phyloP scores from a whole-genome alignment of 441 rosid species.

The Mallotus japonicus region DNA sequence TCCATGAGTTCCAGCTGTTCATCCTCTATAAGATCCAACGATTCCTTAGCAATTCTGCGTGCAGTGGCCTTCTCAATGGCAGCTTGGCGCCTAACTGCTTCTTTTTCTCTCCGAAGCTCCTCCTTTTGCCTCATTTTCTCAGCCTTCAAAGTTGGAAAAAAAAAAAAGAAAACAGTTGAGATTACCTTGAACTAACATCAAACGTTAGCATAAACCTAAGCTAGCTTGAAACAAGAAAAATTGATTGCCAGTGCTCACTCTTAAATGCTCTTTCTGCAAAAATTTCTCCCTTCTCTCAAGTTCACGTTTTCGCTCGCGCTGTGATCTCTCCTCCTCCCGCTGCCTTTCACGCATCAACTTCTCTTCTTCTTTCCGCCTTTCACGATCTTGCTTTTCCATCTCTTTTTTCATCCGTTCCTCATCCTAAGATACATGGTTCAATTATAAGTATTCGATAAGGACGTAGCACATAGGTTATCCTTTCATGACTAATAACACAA shows the following conservation, averaged over 20 bases:
- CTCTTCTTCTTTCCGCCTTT: slow-evolving; percentile 96
- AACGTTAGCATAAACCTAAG: background rate
- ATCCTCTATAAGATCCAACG: slow-evolving; percentile 98
- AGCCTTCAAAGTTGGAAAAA: slow-evolving; percentile 46
- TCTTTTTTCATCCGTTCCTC: slow-evolving; percentile 86
- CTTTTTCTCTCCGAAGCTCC: slow-evolving; percentile 81
- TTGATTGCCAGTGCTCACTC: slow-evolving; percentile 45
- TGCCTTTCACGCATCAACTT: slow-evolving; percentile 92
- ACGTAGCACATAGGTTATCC: background rate
- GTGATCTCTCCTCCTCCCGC: slow-evolving; percentile 83
- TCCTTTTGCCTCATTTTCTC: slow-evolving; percentile 89
- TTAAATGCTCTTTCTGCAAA: slow-evolving; percentile 73
- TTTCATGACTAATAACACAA: background rate
- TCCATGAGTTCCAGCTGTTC: slow-evolving; percentile 99
- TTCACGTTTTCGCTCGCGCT: slow-evolving; percentile 91
- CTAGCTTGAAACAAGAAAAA: background rate
- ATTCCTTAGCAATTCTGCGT: slow-evolving; percentile 94
- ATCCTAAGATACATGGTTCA: slow-evolving; percentile 43
- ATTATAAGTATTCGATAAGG: slow-evolving; percentile 23
- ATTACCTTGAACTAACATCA: background rate
- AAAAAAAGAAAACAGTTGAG: background rate
- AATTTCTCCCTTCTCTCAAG: slow-evolving; percentile 89
- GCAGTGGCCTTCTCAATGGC: slow-evolving; percentile 98
- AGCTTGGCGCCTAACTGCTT: slow-evolving; percentile 76
- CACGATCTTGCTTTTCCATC: slow-evolving; percentile 93